Conservation (phyloP, 2,329 filamentous ascomycete genomes). For the Calonectria montana region DNA sequence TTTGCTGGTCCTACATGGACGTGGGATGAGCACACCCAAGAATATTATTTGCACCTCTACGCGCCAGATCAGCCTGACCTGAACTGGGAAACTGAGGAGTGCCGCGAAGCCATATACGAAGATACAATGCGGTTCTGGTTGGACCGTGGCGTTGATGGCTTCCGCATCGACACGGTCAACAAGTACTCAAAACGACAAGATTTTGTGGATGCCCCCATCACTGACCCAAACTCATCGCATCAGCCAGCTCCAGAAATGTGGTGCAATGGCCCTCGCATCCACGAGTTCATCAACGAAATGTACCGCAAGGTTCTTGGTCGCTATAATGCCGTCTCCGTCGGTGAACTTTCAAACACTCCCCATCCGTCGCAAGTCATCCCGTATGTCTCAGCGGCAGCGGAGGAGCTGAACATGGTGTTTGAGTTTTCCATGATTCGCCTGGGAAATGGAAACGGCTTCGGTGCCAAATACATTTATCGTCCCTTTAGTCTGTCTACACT, state of each 20-base stretch:
- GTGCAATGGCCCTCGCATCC: constrained; percentile 71
- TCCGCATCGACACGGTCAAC: constrained; percentile 77
- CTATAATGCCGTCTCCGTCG: constrained; percentile 71
- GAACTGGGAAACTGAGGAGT: constrained; percentile 78
- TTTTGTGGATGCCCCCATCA: constrained; percentile 64
- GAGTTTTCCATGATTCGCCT: constrained; percentile 68
- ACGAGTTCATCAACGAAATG: constrained; percentile 72
- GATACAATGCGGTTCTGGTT: constrained; percentile 79
- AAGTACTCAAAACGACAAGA: constrained; percentile 71
- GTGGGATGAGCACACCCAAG: constrained; percentile 61
- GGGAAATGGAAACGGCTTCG: constrained; percentile 59
- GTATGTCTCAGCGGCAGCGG: constrained; percentile 64
- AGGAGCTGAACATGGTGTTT: constrained; percentile 72
- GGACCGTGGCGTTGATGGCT: constrained; percentile 72
- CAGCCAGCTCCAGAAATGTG: constrained; percentile 62
- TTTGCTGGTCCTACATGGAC: constrained; percentile 64
- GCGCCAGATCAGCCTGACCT: constrained; percentile 78
- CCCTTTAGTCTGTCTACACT: constrained; percentile 58
- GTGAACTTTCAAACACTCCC: constrained; percentile 69
- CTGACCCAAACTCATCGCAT: constrained; percentile 49
- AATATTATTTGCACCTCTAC: constrained; percentile 73
- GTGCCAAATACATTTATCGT: constrained; percentile 62
- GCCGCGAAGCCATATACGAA: constrained; percentile 75
- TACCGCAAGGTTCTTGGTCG: constrained; percentile 60
- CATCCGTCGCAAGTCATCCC: constrained; percentile 62